Evolutionary conservation across 1,284 basidiomycete genomes (phyloP), one percentile per base, ranked within the genome.

Genomic region (Pseudozyma sp.): DNA sequence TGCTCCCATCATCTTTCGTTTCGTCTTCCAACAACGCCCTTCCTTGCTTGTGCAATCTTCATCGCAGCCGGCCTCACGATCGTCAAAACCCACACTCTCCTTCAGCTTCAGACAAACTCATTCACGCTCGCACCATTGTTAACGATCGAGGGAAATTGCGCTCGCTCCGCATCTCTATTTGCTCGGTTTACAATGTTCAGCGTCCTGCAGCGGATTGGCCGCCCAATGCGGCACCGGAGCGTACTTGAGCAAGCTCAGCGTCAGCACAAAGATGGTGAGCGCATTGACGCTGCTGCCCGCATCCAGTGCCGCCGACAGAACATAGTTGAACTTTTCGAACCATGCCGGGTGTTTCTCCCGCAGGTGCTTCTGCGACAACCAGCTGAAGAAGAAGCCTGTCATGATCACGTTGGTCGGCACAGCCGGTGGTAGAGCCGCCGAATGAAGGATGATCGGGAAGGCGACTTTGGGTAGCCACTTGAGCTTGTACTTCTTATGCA

Each of bases 331-430:
- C 68, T 78, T 79, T 45, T 78, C 81, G 54, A 81, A 82, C 76
- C 77, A 84, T 8, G 56, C 63, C 13, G 81, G 79, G 39, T 81
- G 71, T 46, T 68, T 68, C 81, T 86, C 35, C 71, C 85, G 46
- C 81, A 79, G 72, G 77, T 85, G 48, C 80, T 83, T 80, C 85
- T 87, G 66, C 77, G 85, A 58, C 68, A 76, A 13, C 63, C 84
- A 84, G 3, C 87, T 85, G 9, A 84, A 83, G 16, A 85, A 77
- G 43, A 86, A 81, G 13, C 86, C 85, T 2, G 84, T 85, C 42
- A 87, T 79, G 66, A 88, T 87, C 76, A 88, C 77, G 73, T 88
- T 87, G 13, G 87, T 85, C 1, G 87, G 87, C 29, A 85, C 85
- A 5, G 76, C 74, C 0, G 79, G 77, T 14, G 73, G 68, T 6